Evolutionary conservation across 2,329 filamentous ascomycete species (phyloP), one percentile per base, ranked within the genome.

Genomic region (Diaporthe sp.): DNA sequence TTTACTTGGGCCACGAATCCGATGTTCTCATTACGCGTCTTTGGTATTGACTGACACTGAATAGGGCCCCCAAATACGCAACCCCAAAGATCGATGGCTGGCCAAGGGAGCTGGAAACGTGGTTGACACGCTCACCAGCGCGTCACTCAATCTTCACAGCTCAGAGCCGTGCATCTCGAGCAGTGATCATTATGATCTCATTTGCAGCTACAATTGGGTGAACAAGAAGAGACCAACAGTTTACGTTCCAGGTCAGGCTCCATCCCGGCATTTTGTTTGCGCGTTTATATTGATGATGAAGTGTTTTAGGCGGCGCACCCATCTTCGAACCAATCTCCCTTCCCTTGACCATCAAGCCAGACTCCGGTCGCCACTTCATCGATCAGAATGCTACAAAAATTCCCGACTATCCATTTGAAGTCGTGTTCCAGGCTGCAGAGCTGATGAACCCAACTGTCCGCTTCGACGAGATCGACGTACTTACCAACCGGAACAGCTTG

Each of bases 391-490:
- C 67, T 10, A 17, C 22, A 1, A 25, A 37, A 8, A 13, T 65
- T 3, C 73, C 80, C 0, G 17, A 76, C 10, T 79, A 78, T 44
- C 79, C 80, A 2, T 83, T 82, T 70, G 78, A 82, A 39, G 76
- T 79, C 1, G 53, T 82, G 0, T 81, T 84, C 51, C 71, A 77
- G 17, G 82, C 82, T 44, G 75, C 78, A 6, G 76, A 73, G 5
- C 28, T 71, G 13, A 81, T 80, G 79, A 78, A 77, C 7, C 79
- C 79, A 0, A 37, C 28, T 0, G 75, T 76, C 63, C 76, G 72
- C 22, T 83, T 84, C 37, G 72, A 78, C 65, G 65, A 80, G 1
- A 63, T 83, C 31, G 81, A 84, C 49, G 53, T 84, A 2, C 73
- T 84, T 4, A 67, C 77, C 28, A 82, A 82, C 57, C 79, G 81